phyloP scores from a whole-genome alignment of 192 early-diverging fungal species.

The Umbelopsis sp. region DNA sequence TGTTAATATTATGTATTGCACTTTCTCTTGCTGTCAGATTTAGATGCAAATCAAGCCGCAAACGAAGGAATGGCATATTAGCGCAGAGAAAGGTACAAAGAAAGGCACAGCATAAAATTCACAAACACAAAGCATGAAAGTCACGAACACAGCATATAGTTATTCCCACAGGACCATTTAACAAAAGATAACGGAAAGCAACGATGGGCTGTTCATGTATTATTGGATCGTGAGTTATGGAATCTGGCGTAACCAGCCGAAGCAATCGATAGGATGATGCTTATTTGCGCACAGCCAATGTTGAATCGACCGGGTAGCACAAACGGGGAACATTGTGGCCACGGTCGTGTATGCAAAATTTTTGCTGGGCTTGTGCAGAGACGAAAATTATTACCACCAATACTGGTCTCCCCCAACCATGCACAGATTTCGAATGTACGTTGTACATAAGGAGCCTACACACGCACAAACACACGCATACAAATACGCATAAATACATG shows the following conservation, averaged over 20 bases:
- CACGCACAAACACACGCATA: not conserved
- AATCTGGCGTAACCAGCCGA: not conserved
- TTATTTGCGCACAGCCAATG: not conserved
- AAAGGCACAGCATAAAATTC: not conserved
- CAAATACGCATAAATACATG: not conserved
- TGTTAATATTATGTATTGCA: not conserved
- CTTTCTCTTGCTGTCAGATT: not conserved
- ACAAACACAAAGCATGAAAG: not conserved
- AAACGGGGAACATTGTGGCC: not conserved
- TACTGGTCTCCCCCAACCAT: not conserved
- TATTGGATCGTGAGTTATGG: not conserved
- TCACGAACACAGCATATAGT: not conserved
- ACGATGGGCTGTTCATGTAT: not conserved
- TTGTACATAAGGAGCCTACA: not conserved
- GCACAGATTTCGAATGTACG: not conserved
- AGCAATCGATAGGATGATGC: not conserved
- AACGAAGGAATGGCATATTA: not conserved
- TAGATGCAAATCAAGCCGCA: not conserved
- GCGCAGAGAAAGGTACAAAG: not conserved
- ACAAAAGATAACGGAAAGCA: not conserved
- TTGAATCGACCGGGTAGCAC: not conserved
- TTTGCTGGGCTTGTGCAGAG: not conserved
- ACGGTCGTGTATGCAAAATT: not conserved
- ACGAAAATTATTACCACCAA: not conserved
- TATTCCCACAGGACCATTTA: not conserved